These are phyloP conservation scores for Claviceps pusilla DNA, from an alignment of 2,329 filamentous ascomycete genomes.

Conservation along the genomic window DNA sequence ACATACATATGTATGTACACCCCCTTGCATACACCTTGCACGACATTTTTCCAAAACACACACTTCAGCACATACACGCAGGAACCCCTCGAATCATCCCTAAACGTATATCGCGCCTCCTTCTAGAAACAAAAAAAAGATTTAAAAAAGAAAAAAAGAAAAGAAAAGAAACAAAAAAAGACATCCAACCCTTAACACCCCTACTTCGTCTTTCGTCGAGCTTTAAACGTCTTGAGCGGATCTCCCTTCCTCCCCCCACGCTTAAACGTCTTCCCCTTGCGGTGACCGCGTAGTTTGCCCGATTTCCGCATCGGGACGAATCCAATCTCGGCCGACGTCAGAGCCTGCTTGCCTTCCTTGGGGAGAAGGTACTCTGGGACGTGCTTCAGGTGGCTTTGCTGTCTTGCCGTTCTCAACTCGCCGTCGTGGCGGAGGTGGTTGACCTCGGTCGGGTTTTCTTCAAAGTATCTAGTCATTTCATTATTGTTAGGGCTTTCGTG, in stretches of 20 bases:
- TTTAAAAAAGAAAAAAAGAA: too few relatives aligned
- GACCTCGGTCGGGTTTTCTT: constrained; percentile 86
- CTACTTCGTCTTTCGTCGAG: constrained; percentile 31
- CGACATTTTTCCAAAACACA: too few relatives aligned
- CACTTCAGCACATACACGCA: too few relatives aligned
- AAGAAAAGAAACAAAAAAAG: background rate
- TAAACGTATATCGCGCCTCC: too few relatives aligned
- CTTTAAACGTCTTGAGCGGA: constrained; percentile 80
- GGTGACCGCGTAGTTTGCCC: constrained; percentile 32
- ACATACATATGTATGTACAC: too few relatives aligned
- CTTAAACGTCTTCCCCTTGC: constrained; percentile 24
- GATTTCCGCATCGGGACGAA: constrained; percentile 55
- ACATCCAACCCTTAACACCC: background rate
- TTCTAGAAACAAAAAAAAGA: background rate
- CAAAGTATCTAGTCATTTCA: constrained; percentile 50
- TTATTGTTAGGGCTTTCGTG: background rate
- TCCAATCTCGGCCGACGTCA: constrained; percentile 53
- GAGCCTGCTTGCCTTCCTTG: constrained; percentile 53
- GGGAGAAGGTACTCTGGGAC: constrained; percentile 90
- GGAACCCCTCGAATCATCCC: too few relatives aligned
- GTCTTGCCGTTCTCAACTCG: constrained; percentile 66
- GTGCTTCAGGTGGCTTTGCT: constrained; percentile 82
- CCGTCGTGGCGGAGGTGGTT: constrained; percentile 79
- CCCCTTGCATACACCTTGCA: too few relatives aligned
- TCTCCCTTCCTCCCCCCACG: constrained; percentile 47